A percentile compares a stretch with the other conserved stretches of the same genome.
Evolutionary conservation across 1,139 yeast species (phyloP).

Genomic region (Spathaspora sp.): DNA sequence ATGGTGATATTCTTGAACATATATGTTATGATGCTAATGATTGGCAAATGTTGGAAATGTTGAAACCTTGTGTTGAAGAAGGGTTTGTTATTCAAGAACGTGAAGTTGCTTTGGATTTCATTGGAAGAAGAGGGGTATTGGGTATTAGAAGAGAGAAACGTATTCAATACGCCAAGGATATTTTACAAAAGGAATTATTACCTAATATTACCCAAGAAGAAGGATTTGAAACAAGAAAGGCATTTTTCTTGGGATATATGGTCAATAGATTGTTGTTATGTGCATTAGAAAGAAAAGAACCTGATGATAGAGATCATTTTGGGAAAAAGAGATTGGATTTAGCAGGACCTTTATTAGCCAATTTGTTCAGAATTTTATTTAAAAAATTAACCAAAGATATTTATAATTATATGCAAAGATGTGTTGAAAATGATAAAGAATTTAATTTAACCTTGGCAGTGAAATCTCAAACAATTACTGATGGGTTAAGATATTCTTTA

Average conservation of each 20-base stretch:
- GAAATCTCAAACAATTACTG: slow-evolving; percentile 94
- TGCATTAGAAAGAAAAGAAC: slow-evolving; percentile 96
- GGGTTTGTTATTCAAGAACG: slow-evolving; percentile 98
- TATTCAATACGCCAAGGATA: slow-evolving; percentile 96
- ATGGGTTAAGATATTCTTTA: slow-evolving; percentile 93
- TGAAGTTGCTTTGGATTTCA: slow-evolving; percentile 95
- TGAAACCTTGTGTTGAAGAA: slow-evolving; percentile 98
- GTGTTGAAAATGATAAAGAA: slow-evolving; percentile 96
- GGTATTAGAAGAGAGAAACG: slow-evolving; percentile 98
- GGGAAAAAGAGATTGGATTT: slow-evolving; percentile 97
- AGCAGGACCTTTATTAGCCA: slow-evolving; percentile 97
- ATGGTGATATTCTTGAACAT: slow-evolving; percentile 97
- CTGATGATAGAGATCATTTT: slow-evolving; percentile 98
- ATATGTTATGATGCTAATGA: slow-evolving; percentile 96
- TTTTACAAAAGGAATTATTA: slow-evolving; percentile 89
- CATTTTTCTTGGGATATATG: slow-evolving; percentile 96
- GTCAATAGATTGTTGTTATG: slow-evolving; percentile 90
- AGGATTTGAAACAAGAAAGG: slow-evolving; percentile 96
- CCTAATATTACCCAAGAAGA: slow-evolving; percentile 98
- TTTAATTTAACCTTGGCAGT: slow-evolving; percentile 95
- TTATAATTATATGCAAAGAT: slow-evolving; percentile 97
- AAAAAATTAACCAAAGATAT: slow-evolving; percentile 93
- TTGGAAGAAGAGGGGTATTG: slow-evolving; percentile 95
- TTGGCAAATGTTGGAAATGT: slow-evolving; percentile 99
- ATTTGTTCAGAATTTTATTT: slow-evolving; percentile 89